phyloP scores from a whole-genome alignment of 1,284 basidiomycete genomes.

The Papiliotrema flavescens region DNA sequence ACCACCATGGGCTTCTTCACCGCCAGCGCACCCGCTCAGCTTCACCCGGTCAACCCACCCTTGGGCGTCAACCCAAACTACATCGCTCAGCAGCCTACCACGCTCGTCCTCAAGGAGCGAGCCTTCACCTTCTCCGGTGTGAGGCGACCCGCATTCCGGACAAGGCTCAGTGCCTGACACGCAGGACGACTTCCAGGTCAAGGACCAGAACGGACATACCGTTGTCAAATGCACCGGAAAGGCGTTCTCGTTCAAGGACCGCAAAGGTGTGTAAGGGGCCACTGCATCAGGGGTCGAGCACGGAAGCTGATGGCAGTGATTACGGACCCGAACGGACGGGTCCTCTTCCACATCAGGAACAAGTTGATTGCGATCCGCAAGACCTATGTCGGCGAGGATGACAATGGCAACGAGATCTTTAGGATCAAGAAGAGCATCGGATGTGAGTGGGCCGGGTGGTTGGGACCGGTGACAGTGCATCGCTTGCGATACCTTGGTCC shows the following conservation, averaged over 20 bases:
- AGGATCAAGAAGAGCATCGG: slow-evolving; percentile 30
- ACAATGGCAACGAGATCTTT: slow-evolving; percentile 34
- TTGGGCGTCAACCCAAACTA: slow-evolving; percentile 34
- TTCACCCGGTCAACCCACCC: slow-evolving; percentile 38
- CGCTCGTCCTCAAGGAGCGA: slow-evolving; percentile 43
- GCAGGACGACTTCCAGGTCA: slow-evolving; percentile 41
- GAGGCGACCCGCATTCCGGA: slow-evolving; percentile 2
- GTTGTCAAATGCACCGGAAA: slow-evolving; percentile 39
- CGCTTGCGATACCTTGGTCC: too few relatives aligned
- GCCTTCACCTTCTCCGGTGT: slow-evolving; percentile 42
- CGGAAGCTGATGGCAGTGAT: slow-evolving; percentile 25
- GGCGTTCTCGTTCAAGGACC: slow-evolving; percentile 35
- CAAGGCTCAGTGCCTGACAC: neutral
- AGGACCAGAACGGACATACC: slow-evolving; percentile 33
- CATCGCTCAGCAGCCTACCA: slow-evolving; percentile 28
- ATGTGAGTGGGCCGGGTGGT: slow-evolving; percentile 21
- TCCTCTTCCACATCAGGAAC: slow-evolving; percentile 37
- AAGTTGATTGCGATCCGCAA: slow-evolving; percentile 36
- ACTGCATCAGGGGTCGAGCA: neutral
- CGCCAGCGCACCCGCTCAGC: slow-evolving; percentile 15
- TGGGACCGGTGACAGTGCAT: neutral
- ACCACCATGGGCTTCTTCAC: slow-evolving; percentile 33
- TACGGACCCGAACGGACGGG: slow-evolving; percentile 31
- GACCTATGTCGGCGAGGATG: slow-evolving; percentile 33
- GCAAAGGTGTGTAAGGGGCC: slow-evolving; percentile 32